Percentiles rank a stretch among this genome's conserved stretches.
Conservation (phyloP, 2,329 filamentous ascomycete genomes). For the Phialemoniopsis sp. region DNA sequence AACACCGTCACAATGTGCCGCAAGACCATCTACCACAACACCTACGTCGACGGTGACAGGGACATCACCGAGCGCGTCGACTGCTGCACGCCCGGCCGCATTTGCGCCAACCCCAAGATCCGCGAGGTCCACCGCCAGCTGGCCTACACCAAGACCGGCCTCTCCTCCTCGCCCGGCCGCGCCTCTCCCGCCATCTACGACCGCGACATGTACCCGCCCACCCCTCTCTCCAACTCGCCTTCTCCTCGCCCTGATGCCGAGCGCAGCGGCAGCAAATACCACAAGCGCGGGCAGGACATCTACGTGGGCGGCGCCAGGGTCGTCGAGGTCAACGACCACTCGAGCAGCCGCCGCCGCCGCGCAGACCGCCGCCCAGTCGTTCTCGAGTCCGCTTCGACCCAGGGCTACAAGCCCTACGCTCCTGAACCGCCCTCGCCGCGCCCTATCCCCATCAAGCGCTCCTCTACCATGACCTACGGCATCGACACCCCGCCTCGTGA, state of each 20-base stretch:
- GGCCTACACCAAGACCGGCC: slow-evolving; percentile 13
- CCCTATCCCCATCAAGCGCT: slow-evolving; percentile 17
- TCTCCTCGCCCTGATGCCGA: neutral
- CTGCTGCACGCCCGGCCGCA: slow-evolving; percentile 19
- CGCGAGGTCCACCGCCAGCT: slow-evolving; percentile 18
- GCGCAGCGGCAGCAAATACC: neutral
- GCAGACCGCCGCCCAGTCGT: slow-evolving; percentile 5
- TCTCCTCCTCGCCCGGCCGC: slow-evolving; percentile 1
- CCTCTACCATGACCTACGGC: slow-evolving; percentile 16
- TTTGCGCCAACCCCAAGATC: slow-evolving; percentile 18
- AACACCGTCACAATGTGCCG: slow-evolving; percentile 23
- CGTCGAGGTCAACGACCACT: slow-evolving; percentile 3
- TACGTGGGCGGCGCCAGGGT: neutral
- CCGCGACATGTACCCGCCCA: slow-evolving; percentile 1
- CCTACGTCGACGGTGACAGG: slow-evolving; percentile 20
- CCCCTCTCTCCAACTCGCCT: slow-evolving; percentile 6
- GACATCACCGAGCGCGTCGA: slow-evolving; percentile 24
- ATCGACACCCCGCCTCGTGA: slow-evolving; percentile 9
- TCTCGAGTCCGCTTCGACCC: slow-evolving; percentile 1
- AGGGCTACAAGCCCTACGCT: slow-evolving; percentile 8
- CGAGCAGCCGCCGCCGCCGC: slow-evolving; percentile 10
- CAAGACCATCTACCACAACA: slow-evolving; percentile 25
- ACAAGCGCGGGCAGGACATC: slow-evolving; percentile 1
- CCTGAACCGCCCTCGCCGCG: slow-evolving; percentile 9
- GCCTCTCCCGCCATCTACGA: neutral